Percentiles rank a stretch among this genome's conserved stretches.
These are phyloP conservation scores for Leucogyrophana mollusca DNA, from an alignment of 768 basidiomycete genomes.

Conservation along the genomic window DNA sequence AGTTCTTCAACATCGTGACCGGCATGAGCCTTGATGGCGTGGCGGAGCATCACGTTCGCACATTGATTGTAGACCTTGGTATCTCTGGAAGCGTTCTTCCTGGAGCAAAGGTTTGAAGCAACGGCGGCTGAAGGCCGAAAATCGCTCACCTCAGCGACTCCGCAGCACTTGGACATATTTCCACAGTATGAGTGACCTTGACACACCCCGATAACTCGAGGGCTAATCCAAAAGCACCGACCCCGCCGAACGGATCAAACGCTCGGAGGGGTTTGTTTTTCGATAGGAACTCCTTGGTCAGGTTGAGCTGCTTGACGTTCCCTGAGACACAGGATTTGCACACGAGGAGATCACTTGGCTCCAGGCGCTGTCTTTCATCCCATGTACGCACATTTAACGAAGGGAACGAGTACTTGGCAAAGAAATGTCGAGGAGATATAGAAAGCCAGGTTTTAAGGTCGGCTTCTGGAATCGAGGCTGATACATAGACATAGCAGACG, in stretches of 20 bases:
- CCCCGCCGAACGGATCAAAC: slow-evolving; percentile 44
- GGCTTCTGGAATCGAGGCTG: slow-evolving; percentile 23
- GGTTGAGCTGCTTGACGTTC: slow-evolving; percentile 28
- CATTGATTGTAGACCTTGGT: slow-evolving; percentile 69
- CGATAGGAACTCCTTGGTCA: slow-evolving; percentile 31
- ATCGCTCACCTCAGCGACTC: slow-evolving; percentile 54
- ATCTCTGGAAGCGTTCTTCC: slow-evolving; percentile 51
- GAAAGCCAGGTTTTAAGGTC: slow-evolving; percentile 45
- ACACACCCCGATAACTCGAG: slow-evolving; percentile 55
- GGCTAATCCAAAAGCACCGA: slow-evolving; percentile 62
- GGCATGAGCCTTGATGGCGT: slow-evolving; percentile 52
- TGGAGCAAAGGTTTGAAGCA: slow-evolving; percentile 9
- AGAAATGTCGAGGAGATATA: slow-evolving; percentile 59
- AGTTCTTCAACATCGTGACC: slow-evolving; percentile 41
- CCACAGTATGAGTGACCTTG: slow-evolving; percentile 63
- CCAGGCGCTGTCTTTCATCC: slow-evolving; percentile 32
- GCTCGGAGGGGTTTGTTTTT: slow-evolving; percentile 25
- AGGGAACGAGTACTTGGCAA: slow-evolving; percentile 49
- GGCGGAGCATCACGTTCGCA: slow-evolving; percentile 58
- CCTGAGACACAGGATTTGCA: slow-evolving; percentile 44
- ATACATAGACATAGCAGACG: slow-evolving; percentile 47
- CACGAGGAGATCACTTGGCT: slow-evolving; percentile 35
- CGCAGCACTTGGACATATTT: slow-evolving; percentile 76
- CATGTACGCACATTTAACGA: slow-evolving; percentile 37
- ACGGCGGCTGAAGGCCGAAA: not conserved